Conservation (phyloP, 345 rosid species). For the Brassica cretica region DNA sequence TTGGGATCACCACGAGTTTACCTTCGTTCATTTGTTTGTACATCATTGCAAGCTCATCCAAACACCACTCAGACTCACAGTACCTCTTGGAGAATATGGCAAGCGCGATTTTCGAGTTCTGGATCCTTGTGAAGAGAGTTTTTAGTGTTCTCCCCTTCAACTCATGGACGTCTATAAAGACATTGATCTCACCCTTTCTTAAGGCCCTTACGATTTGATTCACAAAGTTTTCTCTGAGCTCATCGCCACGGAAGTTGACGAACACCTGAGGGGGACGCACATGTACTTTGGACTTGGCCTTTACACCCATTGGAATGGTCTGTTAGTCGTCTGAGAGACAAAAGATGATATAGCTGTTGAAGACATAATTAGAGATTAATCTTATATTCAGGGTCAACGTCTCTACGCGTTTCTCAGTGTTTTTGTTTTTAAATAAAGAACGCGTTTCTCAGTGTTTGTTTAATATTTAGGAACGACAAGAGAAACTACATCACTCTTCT, state of each 20-base stretch:
- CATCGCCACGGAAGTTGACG: neutral
- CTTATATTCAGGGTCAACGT: neutral
- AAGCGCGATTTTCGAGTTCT: neutral
- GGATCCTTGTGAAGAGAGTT: neutral
- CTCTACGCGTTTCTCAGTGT: neutral
- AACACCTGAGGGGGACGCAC: neutral
- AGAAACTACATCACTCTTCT: neutral
- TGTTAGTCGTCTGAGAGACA: neutral
- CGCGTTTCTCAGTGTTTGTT: neutral
- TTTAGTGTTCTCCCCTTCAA: neutral
- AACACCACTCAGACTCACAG: slow-evolving; percentile 10
- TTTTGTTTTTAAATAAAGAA: neutral
- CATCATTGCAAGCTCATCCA: neutral
- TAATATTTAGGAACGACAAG: neutral
- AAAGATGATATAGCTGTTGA: neutral
- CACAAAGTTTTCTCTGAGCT: neutral
- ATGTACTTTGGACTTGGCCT: neutral
- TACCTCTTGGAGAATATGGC: slow-evolving; percentile 5
- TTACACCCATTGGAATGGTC: neutral
- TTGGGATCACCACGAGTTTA: slow-evolving; percentile 2
- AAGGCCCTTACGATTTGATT: neutral
- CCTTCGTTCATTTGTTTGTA: neutral
- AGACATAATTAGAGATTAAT: neutral
- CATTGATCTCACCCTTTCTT: neutral
- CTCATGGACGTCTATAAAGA: neutral